A percentile compares a stretch with the other conserved stretches of the same genome.
Conservation (phyloP, 192 early-diverging fungal species). For the Backusella westeae region DNA sequence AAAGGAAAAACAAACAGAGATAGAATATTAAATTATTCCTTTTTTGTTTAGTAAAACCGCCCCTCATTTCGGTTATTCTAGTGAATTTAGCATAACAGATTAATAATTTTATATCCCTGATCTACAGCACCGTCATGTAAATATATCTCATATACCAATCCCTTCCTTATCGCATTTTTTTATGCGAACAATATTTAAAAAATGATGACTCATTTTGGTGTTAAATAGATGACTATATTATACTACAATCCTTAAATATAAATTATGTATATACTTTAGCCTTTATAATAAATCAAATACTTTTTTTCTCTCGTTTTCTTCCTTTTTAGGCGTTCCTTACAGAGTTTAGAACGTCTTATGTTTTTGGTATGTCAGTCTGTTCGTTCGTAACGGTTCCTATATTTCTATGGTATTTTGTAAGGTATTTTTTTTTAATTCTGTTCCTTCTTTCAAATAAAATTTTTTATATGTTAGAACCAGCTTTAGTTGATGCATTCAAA, state of each 20-base stretch:
- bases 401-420: no score
- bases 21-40: background rate
- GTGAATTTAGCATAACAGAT: constrained; percentile 8
- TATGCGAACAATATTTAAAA: background rate
- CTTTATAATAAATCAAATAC: background rate
- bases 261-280: background rate
- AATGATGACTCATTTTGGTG: background rate
- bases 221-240: background rate
- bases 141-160: background rate
- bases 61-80: constrained; percentile 14
- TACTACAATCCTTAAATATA: background rate
- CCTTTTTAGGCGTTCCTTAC: no score
- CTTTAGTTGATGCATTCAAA: no score
- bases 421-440: no score
- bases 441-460: no score
- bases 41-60: background rate
- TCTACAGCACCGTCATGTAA: background rate
- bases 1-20: background rate
- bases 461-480: no score
- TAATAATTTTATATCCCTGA: background rate
- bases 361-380: no score
- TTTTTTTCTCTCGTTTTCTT: background rate
- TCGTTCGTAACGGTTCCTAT: no score
- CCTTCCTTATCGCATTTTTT: no score
- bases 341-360: no score